These are phyloP conservation scores for Dispira parvispora DNA, from an alignment of 192 early-diverging fungal genomes.

Conservation along the genomic window DNA sequence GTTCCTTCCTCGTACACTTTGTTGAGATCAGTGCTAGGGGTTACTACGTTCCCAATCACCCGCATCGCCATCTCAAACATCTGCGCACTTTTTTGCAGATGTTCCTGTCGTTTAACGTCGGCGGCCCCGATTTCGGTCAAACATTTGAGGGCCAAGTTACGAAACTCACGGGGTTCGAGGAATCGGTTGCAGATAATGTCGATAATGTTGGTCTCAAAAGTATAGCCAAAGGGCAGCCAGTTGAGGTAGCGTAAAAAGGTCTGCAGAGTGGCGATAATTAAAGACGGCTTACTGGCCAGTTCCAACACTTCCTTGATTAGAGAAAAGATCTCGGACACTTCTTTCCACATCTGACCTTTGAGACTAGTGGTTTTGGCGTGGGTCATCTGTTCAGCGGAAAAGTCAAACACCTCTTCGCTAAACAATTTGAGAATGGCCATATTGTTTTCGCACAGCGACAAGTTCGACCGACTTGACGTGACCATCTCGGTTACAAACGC, in stretches of 20 bases:
- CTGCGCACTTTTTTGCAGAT: conserved; percentile 71
- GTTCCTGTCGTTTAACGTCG: conserved; percentile 49
- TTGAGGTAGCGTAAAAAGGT: conserved; percentile 90
- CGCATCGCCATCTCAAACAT: conserved; percentile 73
- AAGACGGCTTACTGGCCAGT: conserved; percentile 70
- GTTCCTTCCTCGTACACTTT: conserved; percentile 28
- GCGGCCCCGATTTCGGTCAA: conserved; percentile 93
- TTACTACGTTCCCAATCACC: conserved; percentile 19
- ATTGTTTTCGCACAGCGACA: conserved; percentile 96
- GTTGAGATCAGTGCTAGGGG: background rate
- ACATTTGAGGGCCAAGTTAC: conserved; percentile 90
- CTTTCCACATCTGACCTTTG: conserved; percentile 86
- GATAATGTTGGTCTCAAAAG: conserved; percentile 91
- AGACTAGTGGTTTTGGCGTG: conserved; percentile 85
- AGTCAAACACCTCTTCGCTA: conserved; percentile 99
- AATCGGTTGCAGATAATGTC: conserved; percentile 66
- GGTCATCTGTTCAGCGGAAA: conserved; percentile 96
- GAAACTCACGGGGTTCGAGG: conserved; percentile 67
- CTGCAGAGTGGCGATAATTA: conserved; percentile 84
- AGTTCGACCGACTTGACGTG: conserved; percentile 75
- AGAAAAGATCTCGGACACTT: conserved; percentile 90
- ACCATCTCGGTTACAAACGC: conserved; percentile 97
- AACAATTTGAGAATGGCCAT: conserved; percentile 97
- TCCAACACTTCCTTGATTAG: conserved; percentile 90
- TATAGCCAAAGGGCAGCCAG: conserved; percentile 98